A percentile compares a stretch with the other conserved stretches of the same genome.
phyloP scores from a whole-genome alignment of 2,329 filamentous ascomycete species.

The Xylaria sp. region DNA sequence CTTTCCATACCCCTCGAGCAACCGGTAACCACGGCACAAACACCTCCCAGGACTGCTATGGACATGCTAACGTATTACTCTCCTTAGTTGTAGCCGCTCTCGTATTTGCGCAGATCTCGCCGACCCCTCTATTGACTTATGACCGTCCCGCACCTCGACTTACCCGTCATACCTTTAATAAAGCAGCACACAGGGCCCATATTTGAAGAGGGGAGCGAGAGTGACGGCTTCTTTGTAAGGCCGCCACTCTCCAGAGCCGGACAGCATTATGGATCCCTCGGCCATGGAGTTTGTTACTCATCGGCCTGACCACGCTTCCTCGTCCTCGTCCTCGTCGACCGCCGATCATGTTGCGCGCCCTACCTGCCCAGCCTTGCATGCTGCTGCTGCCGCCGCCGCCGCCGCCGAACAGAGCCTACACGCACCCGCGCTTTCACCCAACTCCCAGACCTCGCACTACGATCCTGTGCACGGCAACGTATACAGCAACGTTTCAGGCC shows the following conservation, averaged over 20 bases:
- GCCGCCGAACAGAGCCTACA: constrained; percentile 32
- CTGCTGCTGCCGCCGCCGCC: too few relatives aligned
- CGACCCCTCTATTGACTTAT: background rate
- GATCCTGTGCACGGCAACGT: constrained; percentile 29
- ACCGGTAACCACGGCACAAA: background rate
- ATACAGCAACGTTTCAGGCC: constrained; percentile 6
- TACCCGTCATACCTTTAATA: background rate
- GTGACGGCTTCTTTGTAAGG: constrained; percentile 21
- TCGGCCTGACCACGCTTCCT: constrained; percentile 23
- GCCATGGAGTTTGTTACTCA: constrained; percentile 36
- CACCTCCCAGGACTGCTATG: background rate
- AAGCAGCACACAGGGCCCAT: background rate
- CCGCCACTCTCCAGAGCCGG: constrained; percentile 21
- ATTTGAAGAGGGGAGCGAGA: constrained; percentile 12
- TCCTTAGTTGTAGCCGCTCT: background rate
- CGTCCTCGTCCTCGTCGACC: constrained; percentile 12
- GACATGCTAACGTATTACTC: background rate
- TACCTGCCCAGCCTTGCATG: constrained; percentile 36
- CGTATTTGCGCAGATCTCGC: background rate
- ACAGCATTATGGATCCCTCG: constrained; percentile 31
- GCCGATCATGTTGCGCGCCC: constrained; percentile 27
- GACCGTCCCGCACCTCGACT: background rate
- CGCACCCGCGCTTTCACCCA: constrained; percentile 17
- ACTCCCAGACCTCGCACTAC: constrained; percentile 24
- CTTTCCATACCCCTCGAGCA: background rate